These are phyloP conservation scores for Hyphopichia khmerensis DNA, from an alignment of 1,139 yeast genomes.

Conservation along the genomic window DNA sequence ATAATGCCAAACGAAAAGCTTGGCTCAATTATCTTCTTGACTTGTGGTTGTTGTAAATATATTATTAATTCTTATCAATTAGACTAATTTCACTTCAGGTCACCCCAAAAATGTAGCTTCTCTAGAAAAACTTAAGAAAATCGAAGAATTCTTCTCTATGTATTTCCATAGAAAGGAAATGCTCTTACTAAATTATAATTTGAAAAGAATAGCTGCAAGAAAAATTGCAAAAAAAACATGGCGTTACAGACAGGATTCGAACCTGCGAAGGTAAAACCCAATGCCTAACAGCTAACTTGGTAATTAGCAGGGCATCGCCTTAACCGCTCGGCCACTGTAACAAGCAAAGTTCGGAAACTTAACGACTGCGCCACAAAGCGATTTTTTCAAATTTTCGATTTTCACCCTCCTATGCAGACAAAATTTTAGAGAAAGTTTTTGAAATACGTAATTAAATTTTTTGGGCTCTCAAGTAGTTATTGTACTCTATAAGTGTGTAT, in stretches of 20 bases:
- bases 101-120: no score
- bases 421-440: no score
- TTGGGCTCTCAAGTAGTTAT: no score
- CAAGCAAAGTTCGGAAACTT: constrained; percentile 10
- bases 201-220: not conserved
- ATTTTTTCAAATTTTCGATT: not conserved
- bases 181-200: not conserved
- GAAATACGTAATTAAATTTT: no score
- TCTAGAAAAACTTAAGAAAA: no score
- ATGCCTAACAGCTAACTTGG: constrained; percentile 48
- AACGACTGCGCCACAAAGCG: not conserved
- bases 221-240: constrained; percentile 35
- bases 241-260: constrained; percentile 88
- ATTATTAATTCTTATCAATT: not conserved
- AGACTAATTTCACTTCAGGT: no score
- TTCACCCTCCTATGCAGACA: not conserved
- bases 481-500: no score
- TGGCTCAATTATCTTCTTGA: constrained; percentile 15
- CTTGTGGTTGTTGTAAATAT: constrained; percentile 15
- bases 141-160: no score
- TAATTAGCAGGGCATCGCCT: constrained; percentile 61
- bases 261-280: constrained; percentile 87
- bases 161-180: no score
- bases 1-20: constrained; percentile 10
- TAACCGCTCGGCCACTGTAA: constrained; percentile 66